Evolutionary conservation across 2,329 filamentous ascomycete genomes (phyloP).

Genomic region (Clarireedia paspali): DNA sequence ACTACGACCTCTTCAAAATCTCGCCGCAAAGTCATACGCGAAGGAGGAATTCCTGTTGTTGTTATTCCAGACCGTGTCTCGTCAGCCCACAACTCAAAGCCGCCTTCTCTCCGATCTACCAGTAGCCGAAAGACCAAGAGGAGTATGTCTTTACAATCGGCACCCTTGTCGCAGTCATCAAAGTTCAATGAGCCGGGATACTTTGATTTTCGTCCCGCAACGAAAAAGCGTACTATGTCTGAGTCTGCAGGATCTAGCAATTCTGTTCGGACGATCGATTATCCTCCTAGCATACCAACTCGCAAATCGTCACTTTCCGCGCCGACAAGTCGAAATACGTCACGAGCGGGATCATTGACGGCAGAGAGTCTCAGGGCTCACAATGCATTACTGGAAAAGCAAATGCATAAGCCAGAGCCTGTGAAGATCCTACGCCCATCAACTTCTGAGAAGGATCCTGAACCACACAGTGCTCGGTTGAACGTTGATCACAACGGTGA

Average conservation of each 20-base stretch:
- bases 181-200: constrained; percentile 37
- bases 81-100: constrained; percentile 37
- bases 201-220: constrained; percentile 33
- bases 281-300: constrained; percentile 47
- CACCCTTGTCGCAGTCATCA: constrained; percentile 35
- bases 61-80: constrained; percentile 52
- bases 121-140: constrained; percentile 49
- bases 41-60: constrained; percentile 53
- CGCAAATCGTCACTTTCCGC: constrained; percentile 56
- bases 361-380: constrained; percentile 51
- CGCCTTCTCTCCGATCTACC: constrained; percentile 54
- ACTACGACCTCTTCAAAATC: constrained; percentile 46
- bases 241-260: constrained; percentile 25
- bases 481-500: constrained; percentile 47
- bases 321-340: constrained; percentile 51
- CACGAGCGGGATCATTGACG: constrained; percentile 48
- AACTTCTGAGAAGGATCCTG: constrained; percentile 13
- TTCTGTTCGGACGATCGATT: constrained; percentile 48
- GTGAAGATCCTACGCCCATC: constrained; percentile 7
- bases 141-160: constrained; percentile 45
- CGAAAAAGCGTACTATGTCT: constrained; percentile 22
- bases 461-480: constrained; percentile 12
- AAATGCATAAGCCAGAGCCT: constrained; percentile 5
- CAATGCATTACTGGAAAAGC: constrained; percentile 31
- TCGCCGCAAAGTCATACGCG: constrained; percentile 51